Conservation (phyloP, 2,329 filamentous ascomycete genomes). For the Blumeria graminis region DNA sequence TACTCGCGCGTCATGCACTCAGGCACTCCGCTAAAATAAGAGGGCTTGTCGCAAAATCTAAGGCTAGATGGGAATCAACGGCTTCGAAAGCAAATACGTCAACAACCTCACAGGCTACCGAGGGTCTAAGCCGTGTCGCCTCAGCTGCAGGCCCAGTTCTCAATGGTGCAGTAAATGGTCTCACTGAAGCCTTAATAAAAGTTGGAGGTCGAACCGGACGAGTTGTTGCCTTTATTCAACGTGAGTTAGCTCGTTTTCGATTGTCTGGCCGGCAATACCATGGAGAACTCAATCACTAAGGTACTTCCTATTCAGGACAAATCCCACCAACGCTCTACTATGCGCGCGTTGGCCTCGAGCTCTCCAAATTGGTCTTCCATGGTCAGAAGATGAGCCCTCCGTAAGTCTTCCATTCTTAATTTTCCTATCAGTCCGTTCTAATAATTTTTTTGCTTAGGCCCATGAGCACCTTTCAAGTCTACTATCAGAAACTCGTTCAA, state of each 20-base stretch:
- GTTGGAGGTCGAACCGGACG: constrained; percentile 66
- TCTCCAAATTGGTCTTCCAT: constrained; percentile 67
- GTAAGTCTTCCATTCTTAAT: constrained; percentile 30
- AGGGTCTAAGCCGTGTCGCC: constrained; percentile 63
- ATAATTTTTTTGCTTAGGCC: constrained; percentile 27
- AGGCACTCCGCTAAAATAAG: no score
- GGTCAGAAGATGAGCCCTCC: constrained; percentile 83
- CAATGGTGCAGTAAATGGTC: constrained; percentile 43
- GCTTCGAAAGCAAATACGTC: constrained; percentile 20
- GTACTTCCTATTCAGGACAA: constrained; percentile 32
- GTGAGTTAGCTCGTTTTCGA: constrained; percentile 30
- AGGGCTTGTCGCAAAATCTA: not conserved
- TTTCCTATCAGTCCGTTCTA: not conserved
- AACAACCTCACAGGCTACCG: constrained; percentile 38
- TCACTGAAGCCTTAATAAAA: constrained; percentile 42
- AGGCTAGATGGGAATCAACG: constrained; percentile 34
- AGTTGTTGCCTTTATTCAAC: constrained; percentile 58
- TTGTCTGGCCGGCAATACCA: no score
- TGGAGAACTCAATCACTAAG: constrained; percentile 6
- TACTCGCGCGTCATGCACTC: no score
- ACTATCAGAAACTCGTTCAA: constrained; percentile 55
- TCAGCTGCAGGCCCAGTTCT: constrained; percentile 60
- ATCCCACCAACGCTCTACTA: constrained; percentile 81
- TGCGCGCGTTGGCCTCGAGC: constrained; percentile 65
- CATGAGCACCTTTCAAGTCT: constrained; percentile 59